Evolutionary conservation across 108 stramenopile species (phyloP).

Genomic region (Aurantiochytrium sp.): DNA sequence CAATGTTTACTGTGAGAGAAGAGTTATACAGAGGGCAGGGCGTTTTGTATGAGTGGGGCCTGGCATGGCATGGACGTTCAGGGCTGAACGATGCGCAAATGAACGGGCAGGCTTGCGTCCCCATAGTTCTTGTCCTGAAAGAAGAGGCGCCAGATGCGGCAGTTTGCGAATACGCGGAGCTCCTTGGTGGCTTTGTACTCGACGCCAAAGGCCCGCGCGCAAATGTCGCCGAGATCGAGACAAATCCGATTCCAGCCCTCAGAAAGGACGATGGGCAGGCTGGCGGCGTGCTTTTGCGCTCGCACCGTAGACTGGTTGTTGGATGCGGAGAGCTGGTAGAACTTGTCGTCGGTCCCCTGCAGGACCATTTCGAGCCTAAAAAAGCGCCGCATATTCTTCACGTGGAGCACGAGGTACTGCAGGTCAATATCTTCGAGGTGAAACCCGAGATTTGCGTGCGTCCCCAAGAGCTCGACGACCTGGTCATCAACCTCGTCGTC

Average conservation of each 20-base stretch:
- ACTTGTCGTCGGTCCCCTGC: not conserved
- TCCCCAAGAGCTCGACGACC: constrained; percentile 6
- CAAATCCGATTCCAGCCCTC: constrained; percentile 12
- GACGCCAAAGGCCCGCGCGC: not conserved
- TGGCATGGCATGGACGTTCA: not conserved
- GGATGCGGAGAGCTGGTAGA: not conserved
- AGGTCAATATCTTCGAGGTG: constrained; percentile 3
- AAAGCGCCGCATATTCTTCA: not conserved
- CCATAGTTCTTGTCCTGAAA: not conserved
- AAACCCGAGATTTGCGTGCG: constrained; percentile 18
- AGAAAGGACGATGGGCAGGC: not conserved
- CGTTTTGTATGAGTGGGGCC: no score
- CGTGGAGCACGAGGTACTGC: not conserved
- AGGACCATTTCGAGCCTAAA: not conserved
- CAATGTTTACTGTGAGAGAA: no score
- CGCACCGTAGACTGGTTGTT: not conserved
- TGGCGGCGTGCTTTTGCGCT: not conserved
- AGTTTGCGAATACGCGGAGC: not conserved
- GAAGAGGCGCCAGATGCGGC: constrained; percentile 10
- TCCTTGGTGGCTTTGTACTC: not conserved
- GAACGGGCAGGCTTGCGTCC: not conserved
- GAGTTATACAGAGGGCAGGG: no score
- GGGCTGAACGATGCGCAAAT: not conserved
- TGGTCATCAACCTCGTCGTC: constrained; percentile 23
- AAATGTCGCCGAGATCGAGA: not conserved